Evolutionary conservation across 805 yeast genomes (phyloP).

Genomic region (Candida succiphila): DNA sequence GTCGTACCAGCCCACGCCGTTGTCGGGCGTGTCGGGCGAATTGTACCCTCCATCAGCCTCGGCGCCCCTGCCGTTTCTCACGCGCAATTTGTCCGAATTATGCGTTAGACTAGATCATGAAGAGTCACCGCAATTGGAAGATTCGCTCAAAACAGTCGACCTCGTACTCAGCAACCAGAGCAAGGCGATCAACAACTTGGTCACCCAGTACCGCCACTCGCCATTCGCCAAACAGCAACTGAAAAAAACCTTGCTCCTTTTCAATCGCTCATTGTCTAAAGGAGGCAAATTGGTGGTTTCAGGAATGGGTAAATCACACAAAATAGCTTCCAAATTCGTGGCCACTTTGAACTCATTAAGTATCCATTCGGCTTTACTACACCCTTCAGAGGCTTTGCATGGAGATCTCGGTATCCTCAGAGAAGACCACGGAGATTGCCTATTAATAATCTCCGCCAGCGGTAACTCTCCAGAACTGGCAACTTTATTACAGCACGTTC

Average conservation of each 20-base stretch:
- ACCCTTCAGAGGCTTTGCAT: constrained; percentile 83
- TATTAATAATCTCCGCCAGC: constrained; percentile 65
- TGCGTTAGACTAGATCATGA: background rate
- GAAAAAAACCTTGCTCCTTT: constrained; percentile 29
- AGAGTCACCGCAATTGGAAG: constrained; percentile 7
- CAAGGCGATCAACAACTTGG: constrained; percentile 35
- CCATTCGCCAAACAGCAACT: constrained; percentile 35
- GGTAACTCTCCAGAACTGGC: constrained; percentile 78
- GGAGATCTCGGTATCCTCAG: constrained; percentile 76
- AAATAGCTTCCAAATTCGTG: constrained; percentile 67
- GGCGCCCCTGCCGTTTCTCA: background rate
- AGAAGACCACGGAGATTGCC: constrained; percentile 41
- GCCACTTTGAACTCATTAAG: constrained; percentile 81
- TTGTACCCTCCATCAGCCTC: too few species aligned
- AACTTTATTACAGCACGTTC: constrained; percentile 46
- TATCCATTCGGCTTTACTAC: constrained; percentile 55
- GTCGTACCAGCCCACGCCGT: too few species aligned
- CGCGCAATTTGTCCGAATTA: background rate
- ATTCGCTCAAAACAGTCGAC: constrained; percentile 22
- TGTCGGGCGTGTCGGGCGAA: too few species aligned
- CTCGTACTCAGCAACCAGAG: constrained; percentile 35
- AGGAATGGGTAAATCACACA: constrained; percentile 81
- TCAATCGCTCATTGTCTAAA: constrained; percentile 30
- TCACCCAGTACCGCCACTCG: constrained; percentile 34
- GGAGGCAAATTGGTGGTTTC: constrained; percentile 67